phyloP scores from a whole-genome alignment of 768 basidiomycete species.

The Kwoniella botswanensis region DNA sequence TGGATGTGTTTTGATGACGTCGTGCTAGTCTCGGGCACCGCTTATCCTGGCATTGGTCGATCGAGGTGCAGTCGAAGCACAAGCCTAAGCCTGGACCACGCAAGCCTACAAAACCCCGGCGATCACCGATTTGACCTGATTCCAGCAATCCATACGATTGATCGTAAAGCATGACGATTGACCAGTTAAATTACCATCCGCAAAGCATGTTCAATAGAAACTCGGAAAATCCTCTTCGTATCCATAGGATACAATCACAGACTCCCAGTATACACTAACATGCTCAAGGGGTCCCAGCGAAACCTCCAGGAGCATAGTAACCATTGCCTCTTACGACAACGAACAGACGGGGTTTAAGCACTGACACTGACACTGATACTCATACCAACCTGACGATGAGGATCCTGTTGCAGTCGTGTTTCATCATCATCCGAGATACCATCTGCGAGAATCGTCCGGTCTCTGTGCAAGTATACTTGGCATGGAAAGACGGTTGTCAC shows the following conservation, averaged over 20 bases:
- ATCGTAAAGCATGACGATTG: not conserved
- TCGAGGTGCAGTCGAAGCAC: not conserved
- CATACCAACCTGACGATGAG: not conserved
- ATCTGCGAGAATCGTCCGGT: not conserved
- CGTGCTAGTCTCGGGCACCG: not conserved
- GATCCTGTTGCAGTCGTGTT: not conserved
- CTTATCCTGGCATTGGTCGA: not conserved
- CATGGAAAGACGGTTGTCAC: not conserved
- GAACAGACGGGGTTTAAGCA: too few relatives aligned
- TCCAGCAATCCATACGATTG: not conserved
- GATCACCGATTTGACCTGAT: not conserved
- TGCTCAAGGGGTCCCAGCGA: too few relatives aligned
- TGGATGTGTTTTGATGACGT: not conserved
- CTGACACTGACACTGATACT: not conserved
- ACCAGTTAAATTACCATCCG: too few relatives aligned
- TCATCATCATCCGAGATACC: not conserved
- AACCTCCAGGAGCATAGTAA: too few relatives aligned
- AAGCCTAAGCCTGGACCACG: not conserved
- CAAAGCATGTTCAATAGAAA: not conserved
- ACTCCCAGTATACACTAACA: too few relatives aligned
- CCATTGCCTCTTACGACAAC: too few relatives aligned
- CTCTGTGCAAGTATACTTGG: not conserved
- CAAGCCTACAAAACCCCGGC: not conserved
- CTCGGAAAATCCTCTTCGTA: too few relatives aligned
- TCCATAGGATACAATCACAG: too few relatives aligned